Conservation (phyloP, 2,329 filamentous ascomycete species). For the Onygenales sp. region DNA sequence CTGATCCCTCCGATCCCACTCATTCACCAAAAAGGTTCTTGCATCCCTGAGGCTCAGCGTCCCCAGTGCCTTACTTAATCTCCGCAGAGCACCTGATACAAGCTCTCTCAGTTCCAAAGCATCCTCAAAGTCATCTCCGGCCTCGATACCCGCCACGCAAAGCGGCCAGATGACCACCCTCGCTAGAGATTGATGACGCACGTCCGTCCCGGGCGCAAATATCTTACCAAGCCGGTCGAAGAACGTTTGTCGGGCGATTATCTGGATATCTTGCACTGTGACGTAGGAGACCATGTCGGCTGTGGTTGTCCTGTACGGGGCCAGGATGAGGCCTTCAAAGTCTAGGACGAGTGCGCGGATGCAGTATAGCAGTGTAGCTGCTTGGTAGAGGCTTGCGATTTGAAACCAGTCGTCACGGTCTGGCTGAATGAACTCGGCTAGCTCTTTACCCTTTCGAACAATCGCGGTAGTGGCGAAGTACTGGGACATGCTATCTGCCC, state of each 20-base stretch:
- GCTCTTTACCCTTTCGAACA: not conserved
- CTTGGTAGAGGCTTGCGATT: slow-evolving; percentile 10
- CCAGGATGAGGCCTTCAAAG: slow-evolving; percentile 6
- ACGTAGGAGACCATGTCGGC: slow-evolving; percentile 4
- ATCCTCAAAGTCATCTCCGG: slow-evolving; percentile 4
- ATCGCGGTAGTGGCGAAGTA: slow-evolving; percentile 1
- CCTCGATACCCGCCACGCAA: slow-evolving; percentile 11
- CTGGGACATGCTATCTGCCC: slow-evolving; percentile 7
- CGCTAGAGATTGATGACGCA: slow-evolving; percentile 2
- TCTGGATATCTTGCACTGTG: slow-evolving; percentile 8
- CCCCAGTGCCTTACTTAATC: slow-evolving; percentile 8
- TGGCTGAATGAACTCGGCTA: slow-evolving; percentile 8
- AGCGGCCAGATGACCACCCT: slow-evolving; percentile 12
- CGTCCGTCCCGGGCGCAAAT: not conserved
- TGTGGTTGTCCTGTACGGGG: not conserved
- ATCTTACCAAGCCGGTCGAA: slow-evolving; percentile 5
- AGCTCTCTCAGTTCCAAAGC: not conserved
- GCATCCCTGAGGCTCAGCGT: slow-evolving; percentile 8
- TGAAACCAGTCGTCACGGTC: slow-evolving; percentile 8
- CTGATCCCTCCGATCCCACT: slow-evolving; percentile 3
- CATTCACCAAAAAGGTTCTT: slow-evolving; percentile 3
- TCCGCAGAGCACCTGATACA: slow-evolving; percentile 1
- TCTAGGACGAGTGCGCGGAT: slow-evolving; percentile 10
- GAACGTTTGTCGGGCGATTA: slow-evolving; percentile 7
- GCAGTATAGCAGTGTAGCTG: slow-evolving; percentile 10